Evolutionary conservation across 1,284 basidiomycete genomes (phyloP).

Genomic region (Microbotryum scabiosae): DNA sequence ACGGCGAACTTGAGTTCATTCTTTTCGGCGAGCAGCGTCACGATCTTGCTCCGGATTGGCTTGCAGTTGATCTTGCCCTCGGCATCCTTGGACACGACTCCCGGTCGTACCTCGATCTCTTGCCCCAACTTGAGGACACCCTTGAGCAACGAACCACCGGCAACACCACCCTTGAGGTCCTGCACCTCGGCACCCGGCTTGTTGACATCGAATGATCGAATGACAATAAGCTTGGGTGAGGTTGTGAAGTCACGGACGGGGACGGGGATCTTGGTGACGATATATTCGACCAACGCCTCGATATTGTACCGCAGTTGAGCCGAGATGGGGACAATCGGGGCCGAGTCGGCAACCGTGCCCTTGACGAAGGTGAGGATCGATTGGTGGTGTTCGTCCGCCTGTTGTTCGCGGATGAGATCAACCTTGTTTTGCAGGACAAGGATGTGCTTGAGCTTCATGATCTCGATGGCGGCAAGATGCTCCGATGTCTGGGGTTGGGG

Average conservation of each 20-base stretch:
- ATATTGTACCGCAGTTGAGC: conserved; percentile 99
- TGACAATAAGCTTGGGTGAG: conserved; percentile 88
- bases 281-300: conserved; percentile 98
- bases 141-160: conserved; percentile 89
- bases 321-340: conserved; percentile 96
- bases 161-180: conserved; percentile 95
- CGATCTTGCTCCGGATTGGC: conserved; percentile 86
- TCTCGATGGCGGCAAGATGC: conserved; percentile 96
- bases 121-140: conserved; percentile 85
- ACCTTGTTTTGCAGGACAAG: conserved; percentile 88
- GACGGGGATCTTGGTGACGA: conserved; percentile 91
- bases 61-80: conserved; percentile 84
- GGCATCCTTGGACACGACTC: conserved; percentile 91
- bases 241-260: conserved; percentile 87
- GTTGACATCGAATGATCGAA: conserved; percentile 98
- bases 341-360: conserved; percentile 93
- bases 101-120: conserved; percentile 95
- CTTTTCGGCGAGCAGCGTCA: conserved; percentile 86
- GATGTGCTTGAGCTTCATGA: conserved; percentile 98
- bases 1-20: conserved; percentile 93
- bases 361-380: conserved; percentile 84
- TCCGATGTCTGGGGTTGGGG: conserved; percentile 98
- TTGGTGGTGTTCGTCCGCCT: conserved; percentile 86
- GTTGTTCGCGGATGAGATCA: conserved; percentile 83
- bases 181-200: conserved; percentile 96